Conservation (phyloP, 345 rosid genomes). For the Syzygium aromaticum region DNA sequence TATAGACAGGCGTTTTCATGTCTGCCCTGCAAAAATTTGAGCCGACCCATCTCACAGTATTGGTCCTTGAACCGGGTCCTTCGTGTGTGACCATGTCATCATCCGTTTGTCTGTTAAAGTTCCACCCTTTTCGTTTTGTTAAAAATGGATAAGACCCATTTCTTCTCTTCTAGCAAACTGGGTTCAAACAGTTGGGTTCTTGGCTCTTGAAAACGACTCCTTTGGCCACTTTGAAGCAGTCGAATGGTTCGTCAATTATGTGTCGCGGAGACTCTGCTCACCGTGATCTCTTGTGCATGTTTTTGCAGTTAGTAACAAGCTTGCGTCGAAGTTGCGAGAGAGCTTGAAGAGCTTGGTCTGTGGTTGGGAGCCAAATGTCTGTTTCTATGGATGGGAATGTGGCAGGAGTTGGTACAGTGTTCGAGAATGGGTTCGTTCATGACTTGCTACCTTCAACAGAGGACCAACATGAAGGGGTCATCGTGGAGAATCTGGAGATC, state of each 20-base stretch:
- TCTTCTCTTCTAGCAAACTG: background rate
- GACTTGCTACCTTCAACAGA: background rate
- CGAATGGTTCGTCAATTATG: background rate
- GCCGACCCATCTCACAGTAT: background rate
- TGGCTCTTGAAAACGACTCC: background rate
- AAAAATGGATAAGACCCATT: background rate
- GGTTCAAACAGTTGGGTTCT: background rate
- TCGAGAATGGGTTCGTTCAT: background rate
- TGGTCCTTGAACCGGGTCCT: background rate
- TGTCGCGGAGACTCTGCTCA: background rate
- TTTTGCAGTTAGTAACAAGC: background rate
- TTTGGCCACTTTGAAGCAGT: background rate
- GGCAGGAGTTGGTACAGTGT: background rate
- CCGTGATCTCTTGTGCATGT: background rate
- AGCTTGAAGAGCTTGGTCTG: background rate
- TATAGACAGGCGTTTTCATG: background rate
- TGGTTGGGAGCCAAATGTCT: background rate
- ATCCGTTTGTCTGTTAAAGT: background rate
- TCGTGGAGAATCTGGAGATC: constrained; percentile 2
- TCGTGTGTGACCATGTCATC: background rate
- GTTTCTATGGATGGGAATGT: background rate
- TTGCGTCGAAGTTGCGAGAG: background rate
- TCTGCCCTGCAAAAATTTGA: background rate
- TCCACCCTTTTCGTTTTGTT: background rate
- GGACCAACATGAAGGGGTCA: constrained; percentile 3